Conservation (phyloP, 495 filamentous ascomycete genomes). For the Penicillium salamii region DNA sequence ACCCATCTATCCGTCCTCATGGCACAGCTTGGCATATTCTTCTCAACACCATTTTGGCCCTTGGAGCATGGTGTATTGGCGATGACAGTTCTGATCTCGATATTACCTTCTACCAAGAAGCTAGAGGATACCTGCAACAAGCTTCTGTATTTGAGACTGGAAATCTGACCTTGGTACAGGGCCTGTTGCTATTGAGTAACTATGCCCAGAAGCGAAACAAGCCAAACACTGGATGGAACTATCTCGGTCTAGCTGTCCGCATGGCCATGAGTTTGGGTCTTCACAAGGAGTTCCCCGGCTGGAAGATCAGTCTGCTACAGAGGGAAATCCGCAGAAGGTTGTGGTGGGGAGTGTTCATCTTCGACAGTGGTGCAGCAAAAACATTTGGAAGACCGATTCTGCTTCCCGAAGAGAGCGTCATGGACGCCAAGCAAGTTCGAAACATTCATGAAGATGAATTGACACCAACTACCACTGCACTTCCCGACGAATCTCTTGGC, state of each 20-base stretch:
- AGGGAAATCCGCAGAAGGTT: slow-evolving; percentile 44
- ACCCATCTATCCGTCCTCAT: slow-evolving; percentile 48
- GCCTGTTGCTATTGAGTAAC: slow-evolving; percentile 50
- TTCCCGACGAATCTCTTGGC: slow-evolving; percentile 40
- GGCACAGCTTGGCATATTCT: slow-evolving; percentile 52
- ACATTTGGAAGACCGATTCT: slow-evolving; percentile 48
- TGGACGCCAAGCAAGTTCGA: slow-evolving; percentile 45
- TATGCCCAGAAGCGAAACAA: slow-evolving; percentile 56
- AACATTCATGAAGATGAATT: slow-evolving; percentile 50
- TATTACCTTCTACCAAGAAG: slow-evolving; percentile 47
- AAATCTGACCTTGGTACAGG: slow-evolving; percentile 51
- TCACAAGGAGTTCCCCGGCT: slow-evolving; percentile 54
- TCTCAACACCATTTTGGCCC: slow-evolving; percentile 48
- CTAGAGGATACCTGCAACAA: slow-evolving; percentile 42
- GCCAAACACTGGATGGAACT: slow-evolving; percentile 57
- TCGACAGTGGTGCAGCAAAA: slow-evolving; percentile 47
- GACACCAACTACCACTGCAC: slow-evolving; percentile 38
- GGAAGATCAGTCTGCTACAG: slow-evolving; percentile 51
- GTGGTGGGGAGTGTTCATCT: slow-evolving; percentile 50
- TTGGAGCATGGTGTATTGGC: slow-evolving; percentile 52
- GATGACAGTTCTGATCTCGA: slow-evolving; percentile 49
- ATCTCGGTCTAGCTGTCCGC: slow-evolving; percentile 47
- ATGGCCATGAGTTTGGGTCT: slow-evolving; percentile 55
- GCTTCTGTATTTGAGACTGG: slow-evolving; percentile 50
- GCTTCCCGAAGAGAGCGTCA: slow-evolving; percentile 46